Percentiles rank a stretch among this genome's conserved stretches.
Evolutionary conservation across 2,329 filamentous ascomycete species (phyloP).

Genomic region (Madurella mycetomatis): DNA sequence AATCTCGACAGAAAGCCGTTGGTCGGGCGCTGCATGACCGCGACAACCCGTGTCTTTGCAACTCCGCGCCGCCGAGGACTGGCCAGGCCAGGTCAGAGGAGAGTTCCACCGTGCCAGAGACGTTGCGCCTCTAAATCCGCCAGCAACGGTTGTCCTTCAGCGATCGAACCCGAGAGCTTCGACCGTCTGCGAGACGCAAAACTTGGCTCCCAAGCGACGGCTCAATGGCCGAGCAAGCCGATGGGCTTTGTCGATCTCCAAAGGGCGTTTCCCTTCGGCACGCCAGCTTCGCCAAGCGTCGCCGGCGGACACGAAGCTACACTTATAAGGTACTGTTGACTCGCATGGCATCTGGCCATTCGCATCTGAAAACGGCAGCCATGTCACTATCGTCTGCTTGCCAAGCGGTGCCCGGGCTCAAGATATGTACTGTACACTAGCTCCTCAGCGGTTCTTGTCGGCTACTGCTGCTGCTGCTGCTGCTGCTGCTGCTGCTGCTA

Average conservation of each 20-base stretch:
- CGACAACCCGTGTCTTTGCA: background rate
- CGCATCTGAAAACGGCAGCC: background rate
- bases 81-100: background rate
- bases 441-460: background rate
- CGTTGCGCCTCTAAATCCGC: background rate
- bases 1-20: conserved; percentile 1
- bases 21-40: conserved; percentile 1
- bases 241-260: background rate
- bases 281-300: conserved; percentile 1
- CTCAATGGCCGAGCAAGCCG: background rate
- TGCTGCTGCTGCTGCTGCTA: too few species aligned
- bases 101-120: background rate
- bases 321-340: background rate
- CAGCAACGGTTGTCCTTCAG: background rate
- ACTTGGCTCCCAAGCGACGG: background rate
- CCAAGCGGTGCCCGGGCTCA: too few species aligned
- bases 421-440: too few species aligned
- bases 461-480: too few species aligned
- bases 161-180: background rate
- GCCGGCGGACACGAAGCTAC: background rate
- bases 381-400: background rate
- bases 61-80: background rate
- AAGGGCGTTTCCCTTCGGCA: background rate
- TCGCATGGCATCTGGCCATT: background rate
- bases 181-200: too few species aligned